Evolutionary conservation across 306 rosid genomes (phyloP).

Genomic region (Ceratonia siliqua): DNA sequence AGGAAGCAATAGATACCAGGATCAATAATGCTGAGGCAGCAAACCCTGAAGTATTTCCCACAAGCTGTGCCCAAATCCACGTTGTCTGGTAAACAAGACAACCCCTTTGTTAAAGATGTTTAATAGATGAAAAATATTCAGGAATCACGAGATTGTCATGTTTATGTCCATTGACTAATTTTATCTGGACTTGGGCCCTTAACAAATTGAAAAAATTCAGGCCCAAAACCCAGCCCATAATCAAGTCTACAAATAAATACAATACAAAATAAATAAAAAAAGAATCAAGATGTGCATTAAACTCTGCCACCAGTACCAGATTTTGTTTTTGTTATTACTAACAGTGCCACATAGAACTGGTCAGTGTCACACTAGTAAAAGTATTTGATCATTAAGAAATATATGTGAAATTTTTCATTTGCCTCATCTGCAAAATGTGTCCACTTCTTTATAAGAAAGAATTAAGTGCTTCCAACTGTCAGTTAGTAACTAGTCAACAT

Average conservation of each 20-base stretch:
- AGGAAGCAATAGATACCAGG: conserved; percentile 34
- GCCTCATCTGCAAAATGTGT: not conserved
- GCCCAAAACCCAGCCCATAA: no score
- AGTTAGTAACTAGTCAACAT: not conserved
- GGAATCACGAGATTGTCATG: not conserved
- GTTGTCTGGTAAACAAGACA: conserved; percentile 38
- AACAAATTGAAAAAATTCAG: no score
- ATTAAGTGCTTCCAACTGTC: not conserved
- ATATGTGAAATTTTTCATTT: not conserved
- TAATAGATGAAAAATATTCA: not conserved
- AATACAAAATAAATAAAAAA: not conserved
- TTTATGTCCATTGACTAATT: not conserved
- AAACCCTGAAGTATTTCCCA: conserved; percentile 53
- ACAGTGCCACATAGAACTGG: not conserved
- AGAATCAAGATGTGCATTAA: not conserved
- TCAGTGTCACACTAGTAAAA: not conserved
- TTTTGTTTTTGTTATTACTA: not conserved
- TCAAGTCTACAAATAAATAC: not conserved
- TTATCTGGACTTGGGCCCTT: not conserved
- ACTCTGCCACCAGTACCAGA: not conserved
- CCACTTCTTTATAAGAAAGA: not conserved
- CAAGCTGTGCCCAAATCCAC: conserved; percentile 60
- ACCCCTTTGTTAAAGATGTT: not conserved
- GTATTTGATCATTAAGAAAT: not conserved
- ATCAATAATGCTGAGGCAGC: conserved; percentile 49